Conservation (phyloP, 345 rosid genomes). For the Carallia brachiata region DNA sequence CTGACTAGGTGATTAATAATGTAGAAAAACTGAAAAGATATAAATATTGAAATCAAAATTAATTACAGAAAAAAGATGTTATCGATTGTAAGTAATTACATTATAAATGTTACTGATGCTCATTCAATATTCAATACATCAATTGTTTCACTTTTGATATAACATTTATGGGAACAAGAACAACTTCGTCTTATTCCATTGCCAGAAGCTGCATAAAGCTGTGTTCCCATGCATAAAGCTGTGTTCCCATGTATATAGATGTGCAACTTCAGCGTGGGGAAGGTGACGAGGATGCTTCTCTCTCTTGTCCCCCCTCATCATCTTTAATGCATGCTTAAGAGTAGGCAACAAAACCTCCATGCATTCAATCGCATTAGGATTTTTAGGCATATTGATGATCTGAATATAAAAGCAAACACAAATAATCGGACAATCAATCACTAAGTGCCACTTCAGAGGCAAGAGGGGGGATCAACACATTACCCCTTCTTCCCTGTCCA, state of each 20-base stretch:
- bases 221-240: constrained; percentile 40
- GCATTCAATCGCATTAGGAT: constrained; percentile 94
- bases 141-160: neutral
- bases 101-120: neutral
- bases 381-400: constrained; percentile 98
- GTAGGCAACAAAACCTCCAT: constrained; percentile 86
- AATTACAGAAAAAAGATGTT: neutral
- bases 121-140: neutral
- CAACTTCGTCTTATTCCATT: constrained; percentile 29
- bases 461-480: too few species aligned
- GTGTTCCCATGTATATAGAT: constrained; percentile 62
- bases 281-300: constrained; percentile 75
- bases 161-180: constrained; percentile 53
- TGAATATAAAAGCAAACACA: constrained; percentile 15
- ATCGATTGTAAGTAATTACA: too few species aligned
- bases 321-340: constrained; percentile 81
- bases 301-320: constrained; percentile 24
- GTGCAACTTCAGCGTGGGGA: constrained; percentile 62
- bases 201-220: constrained; percentile 32
- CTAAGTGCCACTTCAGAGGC: too few species aligned
- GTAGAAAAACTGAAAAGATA: too few species aligned
- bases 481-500: too few species aligned
- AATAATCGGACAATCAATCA: neutral
- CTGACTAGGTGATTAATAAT: too few species aligned
- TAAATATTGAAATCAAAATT: neutral